Conservation (phyloP, 1,284 basidiomycete genomes). For the Microbotryum lychnidis-dioicae region DNA sequence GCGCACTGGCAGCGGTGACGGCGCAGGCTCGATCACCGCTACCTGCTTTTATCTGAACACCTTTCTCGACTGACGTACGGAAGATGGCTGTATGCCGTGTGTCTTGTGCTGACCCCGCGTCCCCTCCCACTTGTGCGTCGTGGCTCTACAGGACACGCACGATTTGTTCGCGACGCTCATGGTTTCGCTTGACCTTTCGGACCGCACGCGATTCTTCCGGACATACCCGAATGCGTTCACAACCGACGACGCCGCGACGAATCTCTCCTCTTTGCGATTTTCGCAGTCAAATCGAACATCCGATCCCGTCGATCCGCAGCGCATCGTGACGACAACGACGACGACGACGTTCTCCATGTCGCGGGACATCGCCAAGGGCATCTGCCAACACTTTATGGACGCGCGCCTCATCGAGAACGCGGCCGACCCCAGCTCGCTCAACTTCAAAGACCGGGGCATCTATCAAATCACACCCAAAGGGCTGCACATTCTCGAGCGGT, state of each 20-base stretch:
- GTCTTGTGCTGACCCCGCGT: neutral
- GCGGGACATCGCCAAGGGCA: constrained; percentile 97
- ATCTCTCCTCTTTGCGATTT: constrained; percentile 92
- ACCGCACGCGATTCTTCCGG: constrained; percentile 92
- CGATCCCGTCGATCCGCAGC: constrained; percentile 91
- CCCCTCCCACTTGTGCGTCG: neutral
- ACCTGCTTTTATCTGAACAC: too few relatives aligned
- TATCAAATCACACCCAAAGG: constrained; percentile 96
- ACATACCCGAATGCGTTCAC: constrained; percentile 91
- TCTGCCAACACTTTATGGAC: constrained; percentile 99
- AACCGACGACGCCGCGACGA: constrained; percentile 90
- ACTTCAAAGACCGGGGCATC: constrained; percentile 96
- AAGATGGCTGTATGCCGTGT: too few relatives aligned
- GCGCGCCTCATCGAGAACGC: constrained; percentile 95
- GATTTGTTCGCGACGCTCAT: constrained; percentile 96
- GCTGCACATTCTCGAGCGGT: constrained; percentile 93
- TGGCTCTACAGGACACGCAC: constrained; percentile 71
- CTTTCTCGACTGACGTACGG: too few relatives aligned
- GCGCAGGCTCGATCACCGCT: too few relatives aligned
- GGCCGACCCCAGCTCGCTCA: constrained; percentile 71
- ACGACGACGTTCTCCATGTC: constrained; percentile 99
- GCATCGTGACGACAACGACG: constrained; percentile 96
- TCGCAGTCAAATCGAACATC: constrained; percentile 96
- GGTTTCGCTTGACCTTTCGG: constrained; percentile 79
- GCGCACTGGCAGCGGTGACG: too few relatives aligned